Conservation (phyloP, 1,139 yeast genomes). For the Arxiozyma telluris region DNA sequence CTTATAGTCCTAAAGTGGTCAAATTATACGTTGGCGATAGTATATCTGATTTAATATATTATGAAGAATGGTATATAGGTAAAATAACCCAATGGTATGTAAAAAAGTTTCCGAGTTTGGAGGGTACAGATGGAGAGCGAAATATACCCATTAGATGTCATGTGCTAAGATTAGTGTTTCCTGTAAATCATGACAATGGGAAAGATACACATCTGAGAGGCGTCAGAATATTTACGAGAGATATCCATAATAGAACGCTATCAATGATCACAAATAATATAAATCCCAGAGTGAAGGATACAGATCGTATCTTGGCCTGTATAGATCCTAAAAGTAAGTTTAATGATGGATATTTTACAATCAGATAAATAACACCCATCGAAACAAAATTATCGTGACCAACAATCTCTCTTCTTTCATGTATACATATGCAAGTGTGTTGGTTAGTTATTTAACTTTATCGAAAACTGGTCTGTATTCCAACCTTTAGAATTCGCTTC, state of each 20-base stretch:
- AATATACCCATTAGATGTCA: conserved; percentile 60
- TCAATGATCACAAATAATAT: conserved; percentile 27
- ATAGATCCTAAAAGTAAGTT: conserved; percentile 1
- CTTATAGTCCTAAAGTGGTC: conserved; percentile 80
- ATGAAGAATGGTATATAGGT: conserved; percentile 53
- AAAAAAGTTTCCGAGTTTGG: conserved; percentile 38
- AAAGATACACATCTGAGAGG: conserved; percentile 89
- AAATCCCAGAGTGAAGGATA: not conserved
- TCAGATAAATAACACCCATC: not conserved
- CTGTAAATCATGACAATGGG: conserved; percentile 89
- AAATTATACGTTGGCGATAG: conserved; percentile 75
- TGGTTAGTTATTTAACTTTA: too few species aligned
- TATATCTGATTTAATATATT: conserved; percentile 72
- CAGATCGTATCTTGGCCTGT: not conserved
- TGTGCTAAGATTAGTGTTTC: conserved; percentile 56
- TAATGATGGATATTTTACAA: conserved; percentile 2
- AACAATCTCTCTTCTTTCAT: not conserved
- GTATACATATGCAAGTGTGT: not conserved
- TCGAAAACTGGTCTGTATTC: not conserved
- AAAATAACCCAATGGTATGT: conserved; percentile 87
- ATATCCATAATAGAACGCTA: not conserved
- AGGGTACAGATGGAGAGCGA: conserved; percentile 45
- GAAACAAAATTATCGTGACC: not conserved
- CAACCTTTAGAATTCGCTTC: not conserved
- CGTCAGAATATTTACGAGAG: conserved; percentile 42